Conservation (phyloP, 306 rosid genomes). For the Malus asiatica region DNA sequence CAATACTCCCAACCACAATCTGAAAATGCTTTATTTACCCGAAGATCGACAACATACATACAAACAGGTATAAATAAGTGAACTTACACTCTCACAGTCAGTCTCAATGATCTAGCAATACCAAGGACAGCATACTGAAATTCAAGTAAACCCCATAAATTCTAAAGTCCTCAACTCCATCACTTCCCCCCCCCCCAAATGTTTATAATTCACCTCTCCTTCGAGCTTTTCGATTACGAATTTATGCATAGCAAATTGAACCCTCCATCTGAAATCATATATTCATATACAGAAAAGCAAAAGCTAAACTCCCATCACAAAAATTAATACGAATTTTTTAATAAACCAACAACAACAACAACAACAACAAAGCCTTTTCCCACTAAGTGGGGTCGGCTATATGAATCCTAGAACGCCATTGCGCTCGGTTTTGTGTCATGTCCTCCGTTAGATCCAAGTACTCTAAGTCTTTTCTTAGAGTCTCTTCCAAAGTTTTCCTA, state of each 20-base stretch:
- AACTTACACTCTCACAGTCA: background rate
- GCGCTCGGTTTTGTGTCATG: too few species aligned
- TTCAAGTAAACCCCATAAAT: background rate
- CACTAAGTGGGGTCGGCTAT: too few species aligned
- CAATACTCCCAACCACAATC: background rate
- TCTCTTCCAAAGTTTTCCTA: too few species aligned
- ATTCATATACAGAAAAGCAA: background rate
- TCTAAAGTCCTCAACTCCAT: background rate
- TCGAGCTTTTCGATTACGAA: background rate
- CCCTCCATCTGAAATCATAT: background rate
- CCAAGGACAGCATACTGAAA: background rate
- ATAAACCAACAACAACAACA: too few species aligned
- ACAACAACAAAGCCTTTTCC: too few species aligned
- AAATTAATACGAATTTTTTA: background rate
- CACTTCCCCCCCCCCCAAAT: background rate
- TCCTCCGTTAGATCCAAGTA: too few species aligned
- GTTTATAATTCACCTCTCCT: background rate
- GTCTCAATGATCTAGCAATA: background rate
- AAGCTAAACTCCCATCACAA: background rate
- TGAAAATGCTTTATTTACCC: background rate
- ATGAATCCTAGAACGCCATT: too few species aligned
- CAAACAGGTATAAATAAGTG: background rate
- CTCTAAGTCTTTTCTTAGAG: too few species aligned
- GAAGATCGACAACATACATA: background rate
- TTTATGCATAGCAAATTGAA: background rate